These are phyloP conservation scores for Trypanosoma cruzi DNA, from an alignment of 208 protist species.

Conservation along the genomic window DNA sequence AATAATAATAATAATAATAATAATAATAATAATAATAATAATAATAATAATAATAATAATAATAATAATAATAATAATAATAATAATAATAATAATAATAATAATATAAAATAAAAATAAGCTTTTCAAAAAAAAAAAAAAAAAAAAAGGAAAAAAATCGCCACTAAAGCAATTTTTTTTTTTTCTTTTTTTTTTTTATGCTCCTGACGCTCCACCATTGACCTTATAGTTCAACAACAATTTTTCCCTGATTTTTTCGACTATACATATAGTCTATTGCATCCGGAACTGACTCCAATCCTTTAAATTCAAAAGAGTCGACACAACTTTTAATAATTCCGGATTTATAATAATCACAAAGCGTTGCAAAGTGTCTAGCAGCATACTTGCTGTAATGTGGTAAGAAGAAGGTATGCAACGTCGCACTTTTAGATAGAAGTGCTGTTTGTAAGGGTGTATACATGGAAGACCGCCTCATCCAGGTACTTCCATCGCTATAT, in stretches of 20 bases:
- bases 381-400: conserved; percentile 84
- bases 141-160: too few species aligned
- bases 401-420: conserved; percentile 84
- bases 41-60: too few species aligned
- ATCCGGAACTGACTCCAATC: conserved; percentile 67
- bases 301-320: conserved; percentile 58
- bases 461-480: neutral
- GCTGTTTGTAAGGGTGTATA: conserved; percentile 52
- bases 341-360: conserved; percentile 54
- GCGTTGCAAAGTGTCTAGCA: conserved; percentile 50
- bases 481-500: conserved; percentile 45
- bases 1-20: too few species aligned
- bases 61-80: too few species aligned
- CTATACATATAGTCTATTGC: conserved; percentile 81
- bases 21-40: too few species aligned
- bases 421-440: conserved; percentile 81
- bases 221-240: conserved; percentile 65
- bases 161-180: too few species aligned
- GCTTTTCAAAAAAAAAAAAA: too few species aligned
- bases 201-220: neutral
- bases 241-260: conserved; percentile 77
- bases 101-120: conserved; percentile 27
- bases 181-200: neutral
- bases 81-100: conserved; percentile 11
- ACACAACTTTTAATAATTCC: conserved; percentile 58